Percentiles rank a stretch among this genome's conserved stretches.
These are phyloP conservation scores for Podaxis sp. DNA, from an alignment of 768 basidiomycete species.

Conservation along the genomic window DNA sequence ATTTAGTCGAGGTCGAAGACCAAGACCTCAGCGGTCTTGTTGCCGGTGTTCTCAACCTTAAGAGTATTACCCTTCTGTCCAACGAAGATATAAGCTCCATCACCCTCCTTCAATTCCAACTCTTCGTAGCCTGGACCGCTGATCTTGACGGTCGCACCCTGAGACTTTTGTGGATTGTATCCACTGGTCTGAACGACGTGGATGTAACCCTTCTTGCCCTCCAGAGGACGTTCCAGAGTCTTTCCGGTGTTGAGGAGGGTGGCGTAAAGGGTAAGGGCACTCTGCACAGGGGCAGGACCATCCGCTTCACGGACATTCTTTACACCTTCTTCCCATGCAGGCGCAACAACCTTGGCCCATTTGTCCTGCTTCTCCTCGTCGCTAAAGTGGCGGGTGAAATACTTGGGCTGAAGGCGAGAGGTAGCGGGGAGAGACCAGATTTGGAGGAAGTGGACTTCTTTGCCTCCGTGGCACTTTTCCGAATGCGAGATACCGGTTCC, in stretches of 20 bases:
- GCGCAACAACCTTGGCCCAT: conserved; percentile 77
- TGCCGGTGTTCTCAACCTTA: conserved; percentile 64
- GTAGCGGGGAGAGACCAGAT: conserved; percentile 50
- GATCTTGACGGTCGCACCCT: conserved; percentile 61
- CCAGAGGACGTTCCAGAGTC: conserved; percentile 53
- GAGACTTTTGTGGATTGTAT: conserved; percentile 59
- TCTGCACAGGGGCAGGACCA: conserved; percentile 83
- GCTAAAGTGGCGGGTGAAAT: conserved; percentile 85
- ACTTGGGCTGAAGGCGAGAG: conserved; percentile 62
- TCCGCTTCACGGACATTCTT: conserved; percentile 53
- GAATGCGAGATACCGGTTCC: conserved; percentile 92
- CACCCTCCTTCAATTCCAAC: conserved; percentile 76
- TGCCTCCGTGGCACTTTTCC: conserved; percentile 44
- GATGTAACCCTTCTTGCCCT: conserved; percentile 67
- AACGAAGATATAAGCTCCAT: conserved; percentile 75
- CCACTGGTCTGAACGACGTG: conserved; percentile 87
- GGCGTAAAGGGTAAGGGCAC: conserved; percentile 69
- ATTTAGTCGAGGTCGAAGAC: conserved; percentile 72
- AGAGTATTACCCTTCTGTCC: conserved; percentile 40
- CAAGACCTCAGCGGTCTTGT: conserved; percentile 67
- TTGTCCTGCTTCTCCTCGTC: conserved; percentile 80
- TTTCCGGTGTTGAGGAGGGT: conserved; percentile 63
- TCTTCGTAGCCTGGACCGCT: conserved; percentile 36
- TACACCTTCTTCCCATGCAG: conserved; percentile 60
- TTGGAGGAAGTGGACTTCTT: conserved; percentile 51